These are phyloP conservation scores for Delphinella strobiligena DNA, from an alignment of 2,329 filamentous ascomycete species.

Conservation along the genomic window DNA sequence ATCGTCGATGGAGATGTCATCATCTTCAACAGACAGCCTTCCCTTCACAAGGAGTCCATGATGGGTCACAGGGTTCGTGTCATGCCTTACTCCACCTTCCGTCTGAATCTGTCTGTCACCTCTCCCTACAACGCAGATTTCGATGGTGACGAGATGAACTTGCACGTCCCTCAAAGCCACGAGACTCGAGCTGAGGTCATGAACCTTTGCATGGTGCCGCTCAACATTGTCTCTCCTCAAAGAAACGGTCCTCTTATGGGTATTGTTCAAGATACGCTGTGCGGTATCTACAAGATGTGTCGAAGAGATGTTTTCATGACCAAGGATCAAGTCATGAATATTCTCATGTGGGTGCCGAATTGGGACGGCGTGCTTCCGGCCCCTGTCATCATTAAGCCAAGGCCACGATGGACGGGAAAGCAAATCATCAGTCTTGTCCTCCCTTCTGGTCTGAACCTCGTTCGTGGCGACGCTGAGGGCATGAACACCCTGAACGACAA, in stretches of 20 bases:
- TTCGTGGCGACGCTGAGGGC: constrained; percentile 44
- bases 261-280: constrained; percentile 96
- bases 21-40: constrained; percentile 99
- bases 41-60: constrained; percentile 99
- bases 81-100: constrained; percentile 98
- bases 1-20: constrained; percentile 94
- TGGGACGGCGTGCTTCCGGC: constrained; percentile 94
- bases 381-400: constrained; percentile 87
- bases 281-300: constrained; percentile 93
- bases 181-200: constrained; percentile 91
- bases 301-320: constrained; percentile 83
- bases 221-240: constrained; percentile 97
- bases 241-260: constrained; percentile 97
- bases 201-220: constrained; percentile 92
- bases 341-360: constrained; percentile 92
- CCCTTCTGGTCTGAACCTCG: constrained; percentile 68
- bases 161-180: constrained; percentile 96
- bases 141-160: constrained; percentile 99
- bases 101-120: constrained; percentile 92
- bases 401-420: constrained; percentile 93
- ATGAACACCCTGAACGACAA: constrained; percentile 58
- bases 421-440: constrained; percentile 93
- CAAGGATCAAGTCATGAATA: constrained; percentile 88
- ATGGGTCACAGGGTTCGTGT: constrained; percentile 97
- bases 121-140: constrained; percentile 99